A percentile compares a stretch with the other conserved stretches of the same genome.
Conservation (phyloP, 2,329 filamentous ascomycete genomes). For the Fusarium musae region DNA sequence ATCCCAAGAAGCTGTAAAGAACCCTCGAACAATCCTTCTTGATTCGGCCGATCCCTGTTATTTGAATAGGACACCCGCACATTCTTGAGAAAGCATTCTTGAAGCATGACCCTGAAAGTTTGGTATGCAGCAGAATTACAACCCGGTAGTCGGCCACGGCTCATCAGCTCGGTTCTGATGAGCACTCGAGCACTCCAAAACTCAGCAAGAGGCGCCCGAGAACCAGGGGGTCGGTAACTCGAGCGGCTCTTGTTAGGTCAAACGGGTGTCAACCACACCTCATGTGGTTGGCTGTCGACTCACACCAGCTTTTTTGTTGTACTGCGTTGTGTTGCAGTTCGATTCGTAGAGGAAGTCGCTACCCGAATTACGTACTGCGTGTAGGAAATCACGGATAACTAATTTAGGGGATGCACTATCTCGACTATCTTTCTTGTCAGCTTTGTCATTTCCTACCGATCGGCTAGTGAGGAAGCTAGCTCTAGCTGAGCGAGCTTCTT, state of each 20-base stretch:
- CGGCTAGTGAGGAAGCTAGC: background rate
- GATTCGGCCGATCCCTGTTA: background rate
- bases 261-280: background rate
- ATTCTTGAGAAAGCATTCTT: background rate
- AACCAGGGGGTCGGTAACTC: slow-evolving; percentile 28
- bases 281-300: background rate
- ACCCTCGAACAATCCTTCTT: background rate
- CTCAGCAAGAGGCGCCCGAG: slow-evolving; percentile 1
- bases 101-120: background rate
- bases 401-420: background rate
- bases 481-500: background rate
- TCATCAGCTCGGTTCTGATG: background rate
- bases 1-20: background rate
- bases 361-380: background rate
- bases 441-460: slow-evolving; percentile 5
- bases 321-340: background rate
- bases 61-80: background rate
- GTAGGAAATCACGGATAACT: background rate
- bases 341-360: background rate
- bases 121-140: background rate
- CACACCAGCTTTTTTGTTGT: background rate
- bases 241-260: slow-evolving; percentile 10
- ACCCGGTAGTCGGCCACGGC: background rate
- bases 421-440: background rate
- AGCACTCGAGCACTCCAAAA: background rate